Base-by-base conservation (phyloP, 345 rosid genomes). In the Citrus mangshanensis region DNA sequence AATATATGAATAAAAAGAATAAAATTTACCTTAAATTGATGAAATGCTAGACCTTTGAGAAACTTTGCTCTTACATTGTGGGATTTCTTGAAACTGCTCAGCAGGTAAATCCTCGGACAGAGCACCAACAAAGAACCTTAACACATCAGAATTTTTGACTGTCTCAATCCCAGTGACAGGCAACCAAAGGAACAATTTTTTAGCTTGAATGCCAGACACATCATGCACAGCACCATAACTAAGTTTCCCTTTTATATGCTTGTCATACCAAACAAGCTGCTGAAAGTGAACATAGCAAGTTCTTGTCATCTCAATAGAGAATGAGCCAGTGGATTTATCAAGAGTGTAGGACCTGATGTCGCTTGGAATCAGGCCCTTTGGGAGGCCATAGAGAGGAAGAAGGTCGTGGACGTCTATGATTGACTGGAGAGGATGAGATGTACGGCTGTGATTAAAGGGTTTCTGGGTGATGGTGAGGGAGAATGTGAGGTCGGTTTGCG, bases 61-160 rank as follows among this genome's bases (percentile, higher is more conserved):
- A 21, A 74, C 83, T 74, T 80, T 92, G 69, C 73, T 83, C 78
- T 74, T 81, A 79, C 98, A 95, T 58, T 72, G 82, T 0, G 93
- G 96, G 70, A 95, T 49, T 16, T 84, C 84, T 28, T 84, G 77
- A 59, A 95, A 93, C 84, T 88, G 81, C 24, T 86, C 72, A 54
- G 88, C 86, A 13, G 98, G 93, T 35, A 93, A 87, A 28, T 80
- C 83, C 91, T 89, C 81, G 30, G 95, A 92, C 8, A 93, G 62
- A 62, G 89, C 64, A 13, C 98, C 98, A 7, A 90, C 98, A 80
- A 86, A 91, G 91, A 95, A 89, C n/a, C 86, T 87, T 37, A 95
- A 72, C 81, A 72, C 84, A 34, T 75, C 91, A 0, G 90, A 79
- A 70, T 75, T 82, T 28, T 71, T 65, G 42, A 84, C 85, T 24